A percentile compares a stretch with the other conserved stretches of the same genome.
Conservation (phyloP, 495 filamentous ascomycete species). For the Neurospora sp. region DNA sequence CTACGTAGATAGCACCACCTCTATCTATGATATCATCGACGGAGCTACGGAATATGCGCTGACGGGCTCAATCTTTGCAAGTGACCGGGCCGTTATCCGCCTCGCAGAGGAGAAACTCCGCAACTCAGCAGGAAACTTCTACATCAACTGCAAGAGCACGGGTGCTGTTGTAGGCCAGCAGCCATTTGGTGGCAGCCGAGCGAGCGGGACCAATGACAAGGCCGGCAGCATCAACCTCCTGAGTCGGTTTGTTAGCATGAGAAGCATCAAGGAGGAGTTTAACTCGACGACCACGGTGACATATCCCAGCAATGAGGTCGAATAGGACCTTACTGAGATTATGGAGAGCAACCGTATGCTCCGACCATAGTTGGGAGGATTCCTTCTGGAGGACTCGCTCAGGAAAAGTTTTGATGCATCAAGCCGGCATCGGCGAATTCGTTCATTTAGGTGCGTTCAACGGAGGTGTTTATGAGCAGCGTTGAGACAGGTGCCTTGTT, state of each 20-base stretch:
- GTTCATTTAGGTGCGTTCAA: background rate
- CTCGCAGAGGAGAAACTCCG: conserved; percentile 63
- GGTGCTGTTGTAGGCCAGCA: conserved; percentile 90
- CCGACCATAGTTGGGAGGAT: background rate
- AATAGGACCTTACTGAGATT: background rate
- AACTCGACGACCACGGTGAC: conserved; percentile 52
- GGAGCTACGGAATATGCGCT: conserved; percentile 63
- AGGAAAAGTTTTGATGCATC: background rate
- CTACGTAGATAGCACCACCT: conserved; percentile 41
- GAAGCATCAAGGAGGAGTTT: conserved; percentile 91
- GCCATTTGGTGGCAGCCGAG: conserved; percentile 77
- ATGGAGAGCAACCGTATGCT: background rate
- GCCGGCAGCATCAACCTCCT: conserved; percentile 70
- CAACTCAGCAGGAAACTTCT: conserved; percentile 79
- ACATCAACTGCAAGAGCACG: conserved; percentile 89
- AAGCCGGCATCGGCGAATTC: background rate
- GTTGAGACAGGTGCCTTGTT: background rate
- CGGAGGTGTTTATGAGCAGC: background rate
- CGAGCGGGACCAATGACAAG: conserved; percentile 88
- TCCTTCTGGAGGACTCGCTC: background rate
- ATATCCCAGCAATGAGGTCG: conserved; percentile 69
- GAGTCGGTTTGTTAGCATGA: conserved; percentile 67
- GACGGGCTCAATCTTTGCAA: conserved; percentile 70
- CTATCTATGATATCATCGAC: conserved; percentile 50
- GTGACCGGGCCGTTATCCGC: conserved; percentile 56